Evolutionary conservation across 345 rosid species (phyloP), one percentile per base, ranked within the genome.

Genomic region (Passiflora organensis): DNA sequence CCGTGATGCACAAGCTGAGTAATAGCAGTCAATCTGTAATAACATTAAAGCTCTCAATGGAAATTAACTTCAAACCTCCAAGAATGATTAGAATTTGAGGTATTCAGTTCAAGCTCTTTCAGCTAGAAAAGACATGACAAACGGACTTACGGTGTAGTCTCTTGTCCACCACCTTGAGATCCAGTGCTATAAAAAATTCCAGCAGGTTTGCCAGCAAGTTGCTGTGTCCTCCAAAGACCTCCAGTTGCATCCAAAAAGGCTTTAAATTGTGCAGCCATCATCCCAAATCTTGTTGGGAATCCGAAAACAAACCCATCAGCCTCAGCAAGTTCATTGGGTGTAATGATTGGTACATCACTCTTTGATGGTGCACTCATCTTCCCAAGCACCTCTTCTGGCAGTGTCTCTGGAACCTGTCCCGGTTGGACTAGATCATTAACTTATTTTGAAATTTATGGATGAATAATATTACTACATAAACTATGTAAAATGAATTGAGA

Each of bases 131-230:
- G 48, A 0, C 10, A n/a, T 20, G 19, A 44, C n/a, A 32, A 22
- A n/a, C n/a, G 47, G 55, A 58, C 89, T 77, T 68, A 90, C 96
- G 97, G 80, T 10, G 97, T 90, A 28, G 97, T 90, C 74, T 90
- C 97, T 58, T 90, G 97, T 48, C 97, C 97, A 45, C 97, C 97
- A 32, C 97, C 97, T 75, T 90, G 96, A 57, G 97, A 90, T 44
- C 97, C 97, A n/a, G 97, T 90, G 82, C 97, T 85, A 63, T 74
- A 87, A 79, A 90, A 90, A 73, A 90, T 72, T 49, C 97, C 97
- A 41, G 97, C 97, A 57, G 97, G 94, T 68, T 84, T 90, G 57
- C 97, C 97, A 0, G 97, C 95, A 20, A 90, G 97, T 60, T 78
- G 77, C 45, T 84, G 97, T 45, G 97, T 74, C 63, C 88, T 86